Conservation (phyloP, 2,329 filamentous ascomycete species). For the Neonectria neomacrospora region DNA sequence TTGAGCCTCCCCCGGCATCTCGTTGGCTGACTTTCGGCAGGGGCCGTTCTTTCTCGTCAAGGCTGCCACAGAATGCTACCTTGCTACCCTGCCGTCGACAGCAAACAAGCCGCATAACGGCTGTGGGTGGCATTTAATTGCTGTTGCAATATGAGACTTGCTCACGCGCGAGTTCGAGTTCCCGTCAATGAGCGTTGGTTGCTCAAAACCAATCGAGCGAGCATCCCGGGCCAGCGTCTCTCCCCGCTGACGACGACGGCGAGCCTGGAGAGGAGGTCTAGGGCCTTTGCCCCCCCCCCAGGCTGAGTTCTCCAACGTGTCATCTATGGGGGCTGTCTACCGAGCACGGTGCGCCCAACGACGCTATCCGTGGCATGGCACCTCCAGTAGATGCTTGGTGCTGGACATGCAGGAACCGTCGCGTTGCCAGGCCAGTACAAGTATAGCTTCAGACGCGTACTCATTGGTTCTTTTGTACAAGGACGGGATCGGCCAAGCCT, state of each 20-base stretch:
- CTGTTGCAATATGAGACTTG: slow-evolving; percentile 10
- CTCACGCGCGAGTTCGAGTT: neutral
- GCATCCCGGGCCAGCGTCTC: slow-evolving; percentile 2
- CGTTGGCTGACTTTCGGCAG: slow-evolving; percentile 20
- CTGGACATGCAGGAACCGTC: slow-evolving; percentile 17
- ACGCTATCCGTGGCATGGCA: neutral
- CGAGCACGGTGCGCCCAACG: neutral
- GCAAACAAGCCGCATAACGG: slow-evolving; percentile 18
- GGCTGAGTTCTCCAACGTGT: neutral
- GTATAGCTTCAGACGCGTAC: slow-evolving; percentile 7
- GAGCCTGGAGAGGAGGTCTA: slow-evolving; percentile 7
- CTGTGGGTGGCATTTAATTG: slow-evolving; percentile 22
- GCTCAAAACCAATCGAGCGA: neutral
- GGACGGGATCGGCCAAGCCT: neutral
- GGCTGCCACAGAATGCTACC: slow-evolving; percentile 12
- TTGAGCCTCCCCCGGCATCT: slow-evolving; percentile 9
- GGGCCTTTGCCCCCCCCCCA: slow-evolving; percentile 3
- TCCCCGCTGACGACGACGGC: slow-evolving; percentile 9
- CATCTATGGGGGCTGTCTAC: neutral
- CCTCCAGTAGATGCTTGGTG: neutral
- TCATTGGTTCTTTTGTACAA: neutral
- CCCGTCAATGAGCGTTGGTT: slow-evolving; percentile 9
- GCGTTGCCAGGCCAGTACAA: neutral
- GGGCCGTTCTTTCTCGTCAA: slow-evolving; percentile 12
- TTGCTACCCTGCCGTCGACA: slow-evolving; percentile 13